These are phyloP conservation scores for Globisporangium lucens DNA, from an alignment of 352 stramenopile species.

Conservation along the genomic window DNA sequence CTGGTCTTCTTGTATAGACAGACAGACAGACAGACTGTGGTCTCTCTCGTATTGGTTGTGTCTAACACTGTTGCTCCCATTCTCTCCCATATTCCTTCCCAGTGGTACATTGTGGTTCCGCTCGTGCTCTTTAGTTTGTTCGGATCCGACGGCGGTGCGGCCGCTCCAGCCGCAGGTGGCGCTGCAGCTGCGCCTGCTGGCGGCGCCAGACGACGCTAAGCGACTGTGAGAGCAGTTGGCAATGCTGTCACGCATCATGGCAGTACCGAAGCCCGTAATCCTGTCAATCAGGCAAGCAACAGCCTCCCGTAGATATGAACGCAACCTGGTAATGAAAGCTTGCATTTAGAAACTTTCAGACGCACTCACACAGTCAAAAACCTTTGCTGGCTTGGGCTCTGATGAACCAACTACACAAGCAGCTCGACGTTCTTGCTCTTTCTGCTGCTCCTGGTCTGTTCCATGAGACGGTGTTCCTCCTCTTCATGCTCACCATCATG, in stretches of 20 bases:
- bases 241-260: not conserved
- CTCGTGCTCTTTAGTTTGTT: slow-evolving; percentile 77
- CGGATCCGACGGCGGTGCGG: slow-evolving; percentile 41
- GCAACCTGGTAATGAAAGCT: slow-evolving; percentile 2
- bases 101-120: slow-evolving; percentile 87
- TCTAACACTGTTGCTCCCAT: not conserved
- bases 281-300: not conserved
- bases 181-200: slow-evolving; percentile 21
- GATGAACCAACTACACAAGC: not conserved
- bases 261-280: not conserved
- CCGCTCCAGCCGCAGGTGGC: slow-evolving; percentile 31
- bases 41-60: not conserved
- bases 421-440: slow-evolving; percentile 5
- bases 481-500: slow-evolving; percentile 13
- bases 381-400: not conserved
- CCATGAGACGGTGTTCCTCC: slow-evolving; percentile 13
- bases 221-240: not conserved
- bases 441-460: not conserved
- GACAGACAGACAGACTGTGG: too few species aligned
- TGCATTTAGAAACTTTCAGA: not conserved
- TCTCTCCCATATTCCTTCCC: slow-evolving; percentile 13
- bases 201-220: slow-evolving; percentile 38
- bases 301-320: not conserved
- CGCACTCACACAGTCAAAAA: not conserved
- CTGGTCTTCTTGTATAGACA: not conserved